Evolutionary conservation across 2,329 filamentous ascomycete genomes (phyloP).

Genomic region (Aspergillus alliaceus): DNA sequence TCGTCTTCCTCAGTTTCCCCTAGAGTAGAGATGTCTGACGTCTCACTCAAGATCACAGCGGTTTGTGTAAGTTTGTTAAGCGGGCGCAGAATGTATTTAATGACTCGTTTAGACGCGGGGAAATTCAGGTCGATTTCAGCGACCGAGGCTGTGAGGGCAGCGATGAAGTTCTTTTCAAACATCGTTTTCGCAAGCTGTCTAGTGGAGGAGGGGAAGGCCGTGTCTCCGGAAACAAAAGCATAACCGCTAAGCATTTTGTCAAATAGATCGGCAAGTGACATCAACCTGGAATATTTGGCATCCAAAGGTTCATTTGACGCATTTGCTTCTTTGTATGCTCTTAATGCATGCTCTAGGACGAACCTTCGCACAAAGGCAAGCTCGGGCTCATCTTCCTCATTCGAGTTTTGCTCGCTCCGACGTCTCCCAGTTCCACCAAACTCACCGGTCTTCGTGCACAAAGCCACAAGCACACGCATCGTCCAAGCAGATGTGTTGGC

Average conservation of each 20-base stretch:
- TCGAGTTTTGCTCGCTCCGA: conserved; percentile 43
- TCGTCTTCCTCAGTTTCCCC: conserved; percentile 80
- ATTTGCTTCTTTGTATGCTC: conserved; percentile 86
- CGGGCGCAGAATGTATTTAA: conserved; percentile 93
- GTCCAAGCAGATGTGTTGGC: conserved; percentile 81
- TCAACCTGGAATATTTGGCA: conserved; percentile 80
- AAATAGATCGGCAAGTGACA: conserved; percentile 88
- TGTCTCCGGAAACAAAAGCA: conserved; percentile 59
- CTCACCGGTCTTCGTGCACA: conserved; percentile 87
- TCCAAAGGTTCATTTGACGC: conserved; percentile 78
- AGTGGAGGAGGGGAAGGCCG: conserved; percentile 59
- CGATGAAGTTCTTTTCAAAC: conserved; percentile 97
- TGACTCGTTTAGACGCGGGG: conserved; percentile 85
- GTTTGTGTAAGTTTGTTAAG: conserved; percentile 84
- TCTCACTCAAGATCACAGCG: conserved; percentile 80
- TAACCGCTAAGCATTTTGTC: conserved; percentile 85
- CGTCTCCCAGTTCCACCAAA: conserved; percentile 60
- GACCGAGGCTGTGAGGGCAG: conserved; percentile 84
- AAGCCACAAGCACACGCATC: conserved; percentile 78
- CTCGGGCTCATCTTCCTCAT: conserved; percentile 43
- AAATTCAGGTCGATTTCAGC: conserved; percentile 95
- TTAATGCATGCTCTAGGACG: conserved; percentile 87
- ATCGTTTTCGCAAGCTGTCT: conserved; percentile 88
- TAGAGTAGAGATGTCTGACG: conserved; percentile 69
- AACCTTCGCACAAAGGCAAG: conserved; percentile 92